Evolutionary conservation across 495 filamentous ascomycete genomes (phyloP), one percentile per base, ranked within the genome.

Genomic region (Platismatia glauca): DNA sequence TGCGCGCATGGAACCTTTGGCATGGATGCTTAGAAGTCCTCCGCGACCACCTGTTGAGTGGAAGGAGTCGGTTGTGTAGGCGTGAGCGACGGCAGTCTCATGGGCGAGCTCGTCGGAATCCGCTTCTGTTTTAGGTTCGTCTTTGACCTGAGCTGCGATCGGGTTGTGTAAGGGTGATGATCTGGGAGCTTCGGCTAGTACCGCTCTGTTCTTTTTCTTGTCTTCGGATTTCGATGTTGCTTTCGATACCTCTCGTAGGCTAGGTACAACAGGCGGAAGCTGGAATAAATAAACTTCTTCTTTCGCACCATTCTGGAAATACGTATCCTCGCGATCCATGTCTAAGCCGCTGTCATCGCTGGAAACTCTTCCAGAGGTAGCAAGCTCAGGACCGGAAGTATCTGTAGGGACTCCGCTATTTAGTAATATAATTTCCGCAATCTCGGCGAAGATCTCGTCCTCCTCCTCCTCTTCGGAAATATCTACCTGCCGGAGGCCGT

Each of bases 21-120:
- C 73, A 70, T 83, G 79, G 7, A 83, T 77, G 57, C 79, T 83
- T 37, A 80, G 67, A 34, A 82, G 84, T 68, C 79, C 84, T 37
- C 81, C 77, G 41, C 78, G 79, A 24, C 79, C 86, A 4, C 82
- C 77, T 48, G 80, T 78, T 50, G 87, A 78, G 53, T 72, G 61
- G 67, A 73, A 72, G 55, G 74, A 69, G 24, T 72, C 68, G 1
- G 74, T 76, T 7, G 77, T 79, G 57, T 60, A 78, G 69, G 52
- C 77, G 65, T 61, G 72, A 66, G 58, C 67, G 60, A 31, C 59
- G 22, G 52, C 16, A 55, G 48, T 29, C 35, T 64, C 44, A 67
- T 58, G 3, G 11, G 46, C 13, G 12, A 48, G 12, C 57, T 67
- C 63, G 3, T 71, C 69, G 7, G 66, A 57, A 37, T 59, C 68